Percentiles rank a stretch among this genome's conserved stretches.
Evolutionary conservation across 2,329 filamentous ascomycete genomes (phyloP).

Genomic region (Parascedosporium putredinis): DNA sequence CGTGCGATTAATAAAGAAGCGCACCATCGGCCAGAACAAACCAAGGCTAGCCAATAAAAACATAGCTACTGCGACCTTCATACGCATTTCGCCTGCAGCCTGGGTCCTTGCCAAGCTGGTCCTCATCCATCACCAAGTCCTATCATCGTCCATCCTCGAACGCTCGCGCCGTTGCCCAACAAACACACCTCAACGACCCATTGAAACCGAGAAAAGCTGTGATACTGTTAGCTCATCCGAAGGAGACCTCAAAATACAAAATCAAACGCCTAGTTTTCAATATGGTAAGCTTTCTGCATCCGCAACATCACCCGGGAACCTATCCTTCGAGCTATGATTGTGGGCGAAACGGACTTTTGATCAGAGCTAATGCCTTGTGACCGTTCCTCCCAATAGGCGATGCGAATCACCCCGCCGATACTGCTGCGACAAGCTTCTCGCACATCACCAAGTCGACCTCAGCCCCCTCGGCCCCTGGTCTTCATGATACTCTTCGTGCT

Average conservation of each 20-base stretch:
- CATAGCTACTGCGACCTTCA: not conserved
- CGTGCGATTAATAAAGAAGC: not conserved
- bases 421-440: slow-evolving; percentile 55
- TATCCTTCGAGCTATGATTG: no score
- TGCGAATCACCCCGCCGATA: slow-evolving; percentile 75
- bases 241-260: not conserved
- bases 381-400: slow-evolving; percentile 49
- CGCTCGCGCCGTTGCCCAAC: no score
- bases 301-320: no score
- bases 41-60: not conserved
- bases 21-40: not conserved
- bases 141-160: not conserved
- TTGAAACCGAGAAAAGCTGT: no score
- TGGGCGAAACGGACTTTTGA: no score
- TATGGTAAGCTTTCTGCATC: not conserved
- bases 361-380: no score
- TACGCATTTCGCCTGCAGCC: not conserved
- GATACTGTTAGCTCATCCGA: no score
- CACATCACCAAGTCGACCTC: slow-evolving; percentile 52
- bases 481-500: slow-evolving; percentile 86
- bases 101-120: not conserved
- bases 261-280: not conserved
- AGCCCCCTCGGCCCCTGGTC: slow-evolving; percentile 82
- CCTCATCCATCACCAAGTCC: not conserved
- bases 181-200: no score